These are phyloP conservation scores for Firmiana major DNA, from an alignment of 345 rosid species.

Conservation along the genomic window DNA sequence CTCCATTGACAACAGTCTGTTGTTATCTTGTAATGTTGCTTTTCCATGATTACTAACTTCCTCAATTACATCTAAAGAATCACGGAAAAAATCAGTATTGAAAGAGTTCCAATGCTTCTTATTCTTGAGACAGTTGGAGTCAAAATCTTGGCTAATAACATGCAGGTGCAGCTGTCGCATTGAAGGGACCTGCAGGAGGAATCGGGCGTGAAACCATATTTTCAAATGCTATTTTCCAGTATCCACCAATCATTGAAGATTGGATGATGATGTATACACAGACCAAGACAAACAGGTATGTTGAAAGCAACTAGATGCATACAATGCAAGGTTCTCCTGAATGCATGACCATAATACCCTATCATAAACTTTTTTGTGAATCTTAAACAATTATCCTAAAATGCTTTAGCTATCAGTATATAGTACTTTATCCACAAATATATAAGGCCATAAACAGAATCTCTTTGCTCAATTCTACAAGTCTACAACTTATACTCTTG, in stretches of 20 bases:
- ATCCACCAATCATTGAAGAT: neutral
- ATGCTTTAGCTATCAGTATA: neutral
- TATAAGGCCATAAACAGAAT: neutral
- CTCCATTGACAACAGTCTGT: conserved; percentile 54
- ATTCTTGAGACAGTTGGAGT: conserved; percentile 69
- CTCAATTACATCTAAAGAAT: conserved; percentile 77
- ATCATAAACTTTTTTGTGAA: neutral
- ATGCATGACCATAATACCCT: neutral
- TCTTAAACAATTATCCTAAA: neutral
- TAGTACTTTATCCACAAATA: neutral
- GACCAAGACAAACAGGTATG: neutral
- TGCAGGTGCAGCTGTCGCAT: conserved; percentile 86
- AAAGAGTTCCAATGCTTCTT: conserved; percentile 97
- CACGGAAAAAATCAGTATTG: conserved; percentile 67
- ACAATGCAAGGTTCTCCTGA: neutral
- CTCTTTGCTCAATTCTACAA: neutral
- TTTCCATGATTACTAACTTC: conserved; percentile 56
- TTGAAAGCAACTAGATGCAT: neutral
- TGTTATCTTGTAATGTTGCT: conserved; percentile 44
- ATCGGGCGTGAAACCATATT: conserved; percentile 2
- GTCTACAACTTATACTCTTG: neutral
- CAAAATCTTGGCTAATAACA: conserved; percentile 92
- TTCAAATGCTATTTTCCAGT: neutral
- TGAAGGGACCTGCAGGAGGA: conserved; percentile 53
- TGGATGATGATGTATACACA: neutral